Base-by-base conservation (phyloP, 2,329 filamentous ascomycete species). In the Colletotrichum scovillei region DNA sequence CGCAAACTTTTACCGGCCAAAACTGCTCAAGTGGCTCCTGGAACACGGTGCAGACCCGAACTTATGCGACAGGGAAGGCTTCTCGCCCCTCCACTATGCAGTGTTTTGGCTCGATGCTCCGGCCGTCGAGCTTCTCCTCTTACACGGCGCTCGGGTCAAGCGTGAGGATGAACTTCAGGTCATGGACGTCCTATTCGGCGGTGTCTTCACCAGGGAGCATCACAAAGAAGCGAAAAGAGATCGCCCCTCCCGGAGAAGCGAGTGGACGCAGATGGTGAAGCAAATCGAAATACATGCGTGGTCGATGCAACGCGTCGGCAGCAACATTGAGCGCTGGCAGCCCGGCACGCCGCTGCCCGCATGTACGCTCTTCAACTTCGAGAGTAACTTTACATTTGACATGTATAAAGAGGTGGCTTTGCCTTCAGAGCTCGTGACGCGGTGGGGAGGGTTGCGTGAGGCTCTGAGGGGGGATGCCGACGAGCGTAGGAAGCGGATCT, bases 31-130 rank as follows among this genome's bases (percentile, higher is more conserved):
- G 30, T 72, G 69, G 69, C 65, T 69, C 5, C 30, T 72, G 16
- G 7, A 46, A 7, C 42, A 72, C 38, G 65, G 69, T 1, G 65
- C 69, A 5, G 53, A 72, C n/a, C 69, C 69, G n/a, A 46, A 72
- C 42, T 52, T 63, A 2, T 16, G 24, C 19, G 69, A 69, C 64
- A 28, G 7, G 9, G 57, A 72, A 62, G 69, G 69, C 19, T 69
- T 72, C 46, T 49, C 35, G 5, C 58, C 69, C 19, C 69, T 72
- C 11, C 69, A 72, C 38, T 63, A 68, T 52, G 64, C 64, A 14
- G 64, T 55, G 16, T 72, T 72, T 28, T 72, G 69, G 69, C 64
- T 72, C 56, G 69, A 72, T n/a, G 6, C n/a, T 3, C 3, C 6
- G 14, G 69, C 69, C 2, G 30, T 69, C 22, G 12, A 26, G 3